Percentiles rank a stretch among this genome's conserved stretches.
Conservation (phyloP, 805 yeast genomes). For the Wickerhamiella hasegawae region DNA sequence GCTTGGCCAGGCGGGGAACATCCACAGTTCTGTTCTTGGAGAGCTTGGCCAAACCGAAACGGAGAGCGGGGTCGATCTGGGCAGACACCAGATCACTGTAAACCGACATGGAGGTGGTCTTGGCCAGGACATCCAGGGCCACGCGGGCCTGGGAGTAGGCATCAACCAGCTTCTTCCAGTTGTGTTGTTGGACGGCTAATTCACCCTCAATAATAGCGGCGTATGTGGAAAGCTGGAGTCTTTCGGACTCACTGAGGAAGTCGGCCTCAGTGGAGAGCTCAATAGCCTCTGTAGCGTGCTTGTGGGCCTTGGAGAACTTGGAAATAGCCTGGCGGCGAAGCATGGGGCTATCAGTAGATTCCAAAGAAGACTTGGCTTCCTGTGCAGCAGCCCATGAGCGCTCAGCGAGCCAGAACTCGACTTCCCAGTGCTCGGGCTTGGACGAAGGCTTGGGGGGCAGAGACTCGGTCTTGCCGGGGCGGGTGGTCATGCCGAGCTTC, state of each 20-base stretch:
- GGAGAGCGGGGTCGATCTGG: conserved; percentile 50
- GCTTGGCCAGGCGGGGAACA: conserved; percentile 33
- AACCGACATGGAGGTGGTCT: conserved; percentile 18
- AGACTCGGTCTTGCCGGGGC: conserved; percentile 39
- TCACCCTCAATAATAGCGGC: conserved; percentile 37
- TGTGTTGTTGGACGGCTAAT: conserved; percentile 33
- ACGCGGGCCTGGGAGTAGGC: conserved; percentile 47
- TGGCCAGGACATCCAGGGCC: conserved; percentile 37
- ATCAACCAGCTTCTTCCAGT: conserved; percentile 38
- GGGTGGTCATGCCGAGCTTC: conserved; percentile 42
- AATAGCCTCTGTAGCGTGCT: conserved; percentile 28
- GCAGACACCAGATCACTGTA: conserved; percentile 41
- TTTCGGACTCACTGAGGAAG: conserved; percentile 10
- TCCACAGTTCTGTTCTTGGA: conserved; percentile 23
- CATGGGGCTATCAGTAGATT: conserved; percentile 31
- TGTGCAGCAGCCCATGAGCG: conserved; percentile 57
- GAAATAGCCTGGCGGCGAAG: conserved; percentile 37
- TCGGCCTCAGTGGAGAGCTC: conserved; percentile 5
- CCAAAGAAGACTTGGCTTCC: conserved; percentile 41
- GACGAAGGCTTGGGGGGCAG: conserved; percentile 30
- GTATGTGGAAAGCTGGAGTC: conserved; percentile 15
- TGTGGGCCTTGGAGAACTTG: conserved; percentile 50
- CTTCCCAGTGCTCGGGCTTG: conserved; percentile 32
- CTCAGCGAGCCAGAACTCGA: conserved; percentile 57
- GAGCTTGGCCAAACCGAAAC: conserved; percentile 33